phyloP scores from a whole-genome alignment of 78 protist species.

The Dictyostelium capitatum region DNA sequence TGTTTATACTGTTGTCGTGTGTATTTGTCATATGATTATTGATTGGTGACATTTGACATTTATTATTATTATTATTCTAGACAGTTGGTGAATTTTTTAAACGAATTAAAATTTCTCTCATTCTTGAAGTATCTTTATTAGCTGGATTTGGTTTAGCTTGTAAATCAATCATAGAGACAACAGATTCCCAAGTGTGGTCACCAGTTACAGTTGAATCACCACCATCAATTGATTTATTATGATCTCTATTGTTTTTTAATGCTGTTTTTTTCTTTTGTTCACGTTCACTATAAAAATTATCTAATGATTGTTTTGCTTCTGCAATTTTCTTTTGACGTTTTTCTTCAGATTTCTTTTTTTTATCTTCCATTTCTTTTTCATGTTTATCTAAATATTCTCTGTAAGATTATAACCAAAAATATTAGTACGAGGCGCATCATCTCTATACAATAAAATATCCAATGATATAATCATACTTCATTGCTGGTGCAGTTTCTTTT shows the following conservation, averaged over 20 bases:
- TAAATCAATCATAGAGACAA: slow-evolving; percentile 67
- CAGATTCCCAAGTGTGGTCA: slow-evolving; percentile 56
- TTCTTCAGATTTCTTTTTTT: slow-evolving; percentile 50
- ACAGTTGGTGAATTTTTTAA: slow-evolving; percentile 55
- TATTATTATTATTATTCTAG: not conserved
- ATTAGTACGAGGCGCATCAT: no score
- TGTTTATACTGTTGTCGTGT: no score
- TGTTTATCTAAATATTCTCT: slow-evolving; percentile 59
- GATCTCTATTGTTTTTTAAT: slow-evolving; percentile 64
- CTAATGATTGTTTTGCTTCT: slow-evolving; percentile 69
- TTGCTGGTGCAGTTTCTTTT: slow-evolving; percentile 45
- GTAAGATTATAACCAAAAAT: not conserved
- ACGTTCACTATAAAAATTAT: slow-evolving; percentile 50
- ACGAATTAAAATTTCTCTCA: slow-evolving; percentile 61
- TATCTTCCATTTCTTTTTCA: slow-evolving; percentile 58
- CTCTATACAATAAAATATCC: no score
- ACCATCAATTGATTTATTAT: slow-evolving; percentile 53
- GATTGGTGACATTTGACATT: no score
- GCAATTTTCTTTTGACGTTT: slow-evolving; percentile 47
- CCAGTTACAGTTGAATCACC: not conserved
- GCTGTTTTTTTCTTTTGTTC: slow-evolving; percentile 70
- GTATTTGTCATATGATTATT: not conserved
- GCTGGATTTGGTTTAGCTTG: slow-evolving; percentile 47
- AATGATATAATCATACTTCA: slow-evolving; percentile 34
- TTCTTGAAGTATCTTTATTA: slow-evolving; percentile 65